These are phyloP conservation scores for Laguncularia racemosa DNA, from an alignment of 345 rosid genomes.

Conservation along the genomic window DNA sequence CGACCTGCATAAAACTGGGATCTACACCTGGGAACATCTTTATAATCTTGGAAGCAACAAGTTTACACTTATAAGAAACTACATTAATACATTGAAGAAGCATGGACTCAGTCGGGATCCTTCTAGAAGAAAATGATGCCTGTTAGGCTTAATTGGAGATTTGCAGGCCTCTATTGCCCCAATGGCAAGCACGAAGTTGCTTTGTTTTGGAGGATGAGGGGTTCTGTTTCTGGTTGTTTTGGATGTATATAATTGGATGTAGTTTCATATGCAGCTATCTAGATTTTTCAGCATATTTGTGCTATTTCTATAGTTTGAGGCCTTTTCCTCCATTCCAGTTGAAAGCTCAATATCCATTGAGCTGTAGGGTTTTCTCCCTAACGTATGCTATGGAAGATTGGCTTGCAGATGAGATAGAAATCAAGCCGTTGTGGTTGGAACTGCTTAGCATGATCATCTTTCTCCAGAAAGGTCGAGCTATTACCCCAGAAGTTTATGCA, in stretches of 20 bases:
- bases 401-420: too few species aligned
- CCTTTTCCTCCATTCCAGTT: too few species aligned
- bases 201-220: not conserved
- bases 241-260: not conserved
- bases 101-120: slow-evolving; percentile 91
- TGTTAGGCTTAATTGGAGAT: slow-evolving; percentile 1
- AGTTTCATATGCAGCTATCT: too few species aligned
- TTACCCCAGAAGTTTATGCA: too few species aligned
- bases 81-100: slow-evolving; percentile 67
- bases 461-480: too few species aligned
- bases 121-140: slow-evolving; percentile 31
- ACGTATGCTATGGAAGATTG: too few species aligned
- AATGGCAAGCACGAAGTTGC: not conserved
- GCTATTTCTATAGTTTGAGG: too few species aligned
- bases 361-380: too few species aligned
- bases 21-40: slow-evolving; percentile 86
- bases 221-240: not conserved
- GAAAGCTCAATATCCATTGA: too few species aligned
- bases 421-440: too few species aligned
- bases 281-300: too few species aligned
- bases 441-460: too few species aligned
- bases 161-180: not conserved
- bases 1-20: slow-evolving; percentile 93
- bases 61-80: slow-evolving; percentile 70
- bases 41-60: slow-evolving; percentile 77